A percentile compares a stretch with the other conserved stretches of the same genome.
These are phyloP conservation scores for Alternaria incomplexa DNA, from an alignment of 2,329 filamentous ascomycete species.

Conservation along the genomic window DNA sequence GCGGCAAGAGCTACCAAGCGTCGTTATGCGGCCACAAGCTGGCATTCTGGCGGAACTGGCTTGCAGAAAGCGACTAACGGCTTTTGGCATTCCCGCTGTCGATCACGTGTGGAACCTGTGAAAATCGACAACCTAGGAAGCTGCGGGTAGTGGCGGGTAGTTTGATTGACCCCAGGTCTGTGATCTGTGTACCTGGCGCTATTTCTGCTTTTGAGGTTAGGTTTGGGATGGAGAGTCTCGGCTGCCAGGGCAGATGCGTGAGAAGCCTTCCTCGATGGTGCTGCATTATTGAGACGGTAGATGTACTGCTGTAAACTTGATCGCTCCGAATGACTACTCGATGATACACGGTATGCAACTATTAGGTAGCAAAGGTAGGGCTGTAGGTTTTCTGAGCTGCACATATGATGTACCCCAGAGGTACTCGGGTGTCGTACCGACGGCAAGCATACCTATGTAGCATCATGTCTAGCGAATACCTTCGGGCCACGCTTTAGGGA, in stretches of 20 bases:
- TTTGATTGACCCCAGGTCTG: conserved; percentile 3
- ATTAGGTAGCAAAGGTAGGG: not conserved
- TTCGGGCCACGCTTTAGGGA: not conserved
- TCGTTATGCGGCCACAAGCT: conserved; percentile 10
- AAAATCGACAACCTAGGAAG: conserved; percentile 14
- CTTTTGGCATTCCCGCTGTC: not conserved
- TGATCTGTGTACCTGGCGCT: conserved; percentile 1
- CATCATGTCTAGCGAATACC: not conserved
- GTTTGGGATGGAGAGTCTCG: not conserved
- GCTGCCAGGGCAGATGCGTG: not conserved
- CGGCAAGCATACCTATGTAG: not conserved
- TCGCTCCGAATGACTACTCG: not conserved
- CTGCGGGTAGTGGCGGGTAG: conserved; percentile 3
- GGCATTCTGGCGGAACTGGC: conserved; percentile 12
- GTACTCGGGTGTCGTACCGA: not conserved
- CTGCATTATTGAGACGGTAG: not conserved
- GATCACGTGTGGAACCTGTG: conserved; percentile 19
- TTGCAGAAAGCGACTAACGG: not conserved
- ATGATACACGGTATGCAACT: not conserved
- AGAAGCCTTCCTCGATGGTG: not conserved
- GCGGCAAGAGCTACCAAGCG: conserved; percentile 7
- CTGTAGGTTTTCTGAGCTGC: not conserved
- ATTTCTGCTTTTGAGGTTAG: not conserved
- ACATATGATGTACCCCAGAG: not conserved
- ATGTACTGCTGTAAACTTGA: not conserved